Evolutionary conservation across 2,329 filamentous ascomycete genomes (phyloP), one percentile per base, ranked within the genome.

Genomic region (Colletotrichum tofieldiae): DNA sequence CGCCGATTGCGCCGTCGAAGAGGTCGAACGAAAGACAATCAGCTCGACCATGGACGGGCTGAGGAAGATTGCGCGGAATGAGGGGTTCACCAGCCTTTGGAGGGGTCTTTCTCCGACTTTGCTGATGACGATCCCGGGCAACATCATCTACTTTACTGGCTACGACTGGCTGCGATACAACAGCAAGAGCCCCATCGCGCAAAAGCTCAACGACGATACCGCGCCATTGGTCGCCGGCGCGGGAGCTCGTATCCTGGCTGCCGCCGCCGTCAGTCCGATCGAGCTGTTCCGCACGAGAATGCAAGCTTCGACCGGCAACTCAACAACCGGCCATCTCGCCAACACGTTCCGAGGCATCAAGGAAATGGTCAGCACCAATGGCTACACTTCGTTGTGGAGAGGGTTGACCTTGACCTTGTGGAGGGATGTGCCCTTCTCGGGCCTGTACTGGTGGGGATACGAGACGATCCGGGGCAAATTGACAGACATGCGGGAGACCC

Each of bases 101-200:
- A 90, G 96, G 73, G 96, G 96, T 0, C 85, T 99, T 6, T 97
- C 94, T n/a, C 96, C 96, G 0, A 99, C 96, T 0, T 85, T 99
- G 29, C 89, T 95, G 75, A 99, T 99, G 96, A 92, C 95, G 0
- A 89, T 99, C 7, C 96, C 96, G 0, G 94, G 92, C 35, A 99
- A 99, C 80, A 96, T 99, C 76, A 98, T 99, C 75, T 99, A 99
- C 83, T 98, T 98, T 78, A 97, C 96, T 16, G 96, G 96, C 49
- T 99, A 99, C 82, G 96, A 99, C 79, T 98, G 95, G 93, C 82
- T 99, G 71, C 92, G 96, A 45, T 93, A 89, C 75, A 93, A 94
- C 77, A 85, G 86, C 1, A 84, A 84, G 52, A 97, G 94, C 76
- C 95, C 95, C 0, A 89, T 98, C 74, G 88, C 87, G 45, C 86